Evolutionary conservation across 2,329 filamentous ascomycete genomes (phyloP), one percentile per base, ranked within the genome.

Genomic region (Fragosphaeria purpurea): DNA sequence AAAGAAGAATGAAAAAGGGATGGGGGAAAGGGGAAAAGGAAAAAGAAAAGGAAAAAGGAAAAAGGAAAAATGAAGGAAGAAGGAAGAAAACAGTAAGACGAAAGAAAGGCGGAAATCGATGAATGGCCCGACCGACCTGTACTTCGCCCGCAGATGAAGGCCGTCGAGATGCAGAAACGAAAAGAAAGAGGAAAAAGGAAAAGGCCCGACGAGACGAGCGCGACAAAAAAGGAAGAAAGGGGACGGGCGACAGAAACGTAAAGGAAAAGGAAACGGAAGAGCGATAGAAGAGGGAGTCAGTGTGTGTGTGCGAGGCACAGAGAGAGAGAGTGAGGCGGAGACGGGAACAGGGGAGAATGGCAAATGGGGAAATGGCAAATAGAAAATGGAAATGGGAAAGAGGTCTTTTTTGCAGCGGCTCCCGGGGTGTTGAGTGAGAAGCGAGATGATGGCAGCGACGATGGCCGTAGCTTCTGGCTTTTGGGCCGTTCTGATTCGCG

Each of bases 51-150:
- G 35, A 38, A 33, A 60, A 60, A 59, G 59, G 59, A 62, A 61
- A 64, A 67, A 68, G 66, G 67, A 65, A 65, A 66, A 70, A 31
- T 42, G 39, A 43, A 43, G 13, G 46, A 34, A 39, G 38, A 35
- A 12, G 35, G 13, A 38, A 35, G 31, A 40, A 40, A 3, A 39
- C 12, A 9, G 39, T 30, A 34, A 33, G n/a, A 48, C 4, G 46
- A 12, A 39, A 5, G 4, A 37, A 34, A 22, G 12, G 6, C 22
- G 22, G 22, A 22, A 22, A 22, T 22, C 22, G 22, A 22, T 22
- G 22, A 22, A 22, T 22, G 22, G 22, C 22, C 22, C 22, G 22
- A 22, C 22, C 22, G 22, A 22, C 22, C 22, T 22, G 22, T 22
- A 22, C 22, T 22, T 22, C 22, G 22, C 22, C 22, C 22, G 22